Base-by-base conservation (phyloP, 1,284 basidiomycete genomes). In the Moniliophthora roreri region DNA sequence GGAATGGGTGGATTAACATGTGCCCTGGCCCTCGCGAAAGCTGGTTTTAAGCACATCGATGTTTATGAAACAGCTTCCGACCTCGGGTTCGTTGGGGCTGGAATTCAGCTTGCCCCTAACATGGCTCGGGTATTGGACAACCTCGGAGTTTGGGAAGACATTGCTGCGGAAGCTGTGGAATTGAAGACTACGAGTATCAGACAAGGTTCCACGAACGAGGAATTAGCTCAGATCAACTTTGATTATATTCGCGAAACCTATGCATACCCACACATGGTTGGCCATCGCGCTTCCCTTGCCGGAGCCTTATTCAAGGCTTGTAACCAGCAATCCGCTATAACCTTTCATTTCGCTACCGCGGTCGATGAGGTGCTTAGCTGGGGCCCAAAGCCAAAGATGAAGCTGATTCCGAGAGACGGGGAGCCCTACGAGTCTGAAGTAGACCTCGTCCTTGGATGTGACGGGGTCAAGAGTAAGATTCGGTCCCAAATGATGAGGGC, bases 241-340 rank as follows among this genome's bases (percentile, higher is more conserved):
- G 24, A 37, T 18, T 49, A 56, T 24, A 44, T 58, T 4, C 26
- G 42, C 1, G 52, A 52, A 39, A 45, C 26, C 1, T 58, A 58
- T 36, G 60, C 59, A 5, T 56, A 56, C 6, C 59, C 61, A 20
- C 62, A 63, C 48, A 54, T 58, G 57, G 57, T 58, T 20, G 57
- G 48, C 16, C 57, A 58, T 26, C 55, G 57, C 16, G 48, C 52
- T 4, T 53, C 57, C 10, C 50, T 58, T 4, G 54, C 58, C 11
- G 55, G 54, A 15, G 53, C 57, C 5, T 41, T 63, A 11, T 63
- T 58, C 46, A 40, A 57, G 28, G 54, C 44, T 9, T 58, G 57
- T 39, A 51, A 52, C 9, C 20, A 45, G 18, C 48, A 51, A 20
- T 32, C 36, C 15, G 47, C 45, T 13, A 58, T 58, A 15, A 53